phyloP scores from a whole-genome alignment of 129 eudicot species.

The Pseudognaphalium luteoalbum region DNA sequence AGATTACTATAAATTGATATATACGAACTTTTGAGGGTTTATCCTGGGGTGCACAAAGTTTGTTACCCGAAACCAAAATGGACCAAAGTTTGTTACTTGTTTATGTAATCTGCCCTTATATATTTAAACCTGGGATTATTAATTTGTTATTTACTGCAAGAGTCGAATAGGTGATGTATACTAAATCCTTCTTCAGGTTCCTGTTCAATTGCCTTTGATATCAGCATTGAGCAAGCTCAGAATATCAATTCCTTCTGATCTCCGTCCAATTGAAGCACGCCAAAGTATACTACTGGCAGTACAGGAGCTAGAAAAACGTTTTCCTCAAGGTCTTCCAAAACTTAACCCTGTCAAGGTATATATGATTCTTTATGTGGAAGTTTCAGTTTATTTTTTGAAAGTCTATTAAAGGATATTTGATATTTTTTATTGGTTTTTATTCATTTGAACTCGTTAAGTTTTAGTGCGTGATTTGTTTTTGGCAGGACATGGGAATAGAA shows the following conservation, averaged over 20 bases:
- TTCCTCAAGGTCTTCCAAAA: constrained; percentile 94
- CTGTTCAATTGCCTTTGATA: constrained; percentile 85
- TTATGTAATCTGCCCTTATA: neutral
- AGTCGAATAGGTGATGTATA: neutral
- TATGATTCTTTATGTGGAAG: constrained; percentile 11
- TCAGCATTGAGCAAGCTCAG: constrained; percentile 85
- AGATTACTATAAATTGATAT: no score
- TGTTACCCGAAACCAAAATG: no score
- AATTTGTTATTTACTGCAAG: neutral
- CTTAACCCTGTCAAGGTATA: constrained; percentile 94
- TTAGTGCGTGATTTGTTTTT: neutral
- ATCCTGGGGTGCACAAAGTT: no score
- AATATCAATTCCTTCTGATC: constrained; percentile 81
- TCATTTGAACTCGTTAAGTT: neutral
- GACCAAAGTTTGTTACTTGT: no score
- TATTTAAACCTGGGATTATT: neutral
- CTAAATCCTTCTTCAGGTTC: constrained; percentile 48
- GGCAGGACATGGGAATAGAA: constrained; percentile 90
- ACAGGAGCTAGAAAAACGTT: constrained; percentile 87
- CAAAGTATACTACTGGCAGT: constrained; percentile 83
- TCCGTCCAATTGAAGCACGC: constrained; percentile 85
- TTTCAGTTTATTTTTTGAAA: neutral
- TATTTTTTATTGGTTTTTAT: neutral
- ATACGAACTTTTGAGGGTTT: no score
- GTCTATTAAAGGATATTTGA: neutral